Percentiles rank a stretch among this genome's conserved stretches.
These are phyloP conservation scores for Spergularia marina DNA, from an alignment of 148 eudicot species.

Conservation along the genomic window DNA sequence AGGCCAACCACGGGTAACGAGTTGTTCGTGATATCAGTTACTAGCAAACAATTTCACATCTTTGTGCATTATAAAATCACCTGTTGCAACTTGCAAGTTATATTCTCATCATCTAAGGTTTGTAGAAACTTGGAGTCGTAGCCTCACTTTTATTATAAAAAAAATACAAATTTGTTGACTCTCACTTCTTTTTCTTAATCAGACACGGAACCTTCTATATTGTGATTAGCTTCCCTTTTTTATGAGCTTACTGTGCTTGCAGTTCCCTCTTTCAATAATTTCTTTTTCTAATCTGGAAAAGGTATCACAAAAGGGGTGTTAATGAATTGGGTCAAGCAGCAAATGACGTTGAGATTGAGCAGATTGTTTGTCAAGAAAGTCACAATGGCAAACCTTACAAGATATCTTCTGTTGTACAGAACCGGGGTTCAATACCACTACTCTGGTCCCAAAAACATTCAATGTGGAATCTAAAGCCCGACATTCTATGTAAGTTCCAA, in stretches of 20 bases:
- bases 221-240: not conserved
- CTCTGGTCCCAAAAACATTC: constrained; percentile 89
- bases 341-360: constrained; percentile 96
- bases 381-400: constrained; percentile 35
- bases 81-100: too few species aligned
- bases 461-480: constrained; percentile 61
- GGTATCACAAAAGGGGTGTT: constrained; percentile 86
- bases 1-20: too few species aligned
- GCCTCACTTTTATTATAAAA: too few species aligned
- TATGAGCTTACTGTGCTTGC: not conserved
- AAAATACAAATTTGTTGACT: too few species aligned
- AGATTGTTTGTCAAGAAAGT: constrained; percentile 66
- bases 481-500: constrained; percentile 57
- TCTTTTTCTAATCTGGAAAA: constrained; percentile 21
- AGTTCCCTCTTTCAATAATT: not conserved
- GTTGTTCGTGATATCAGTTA: too few species aligned
- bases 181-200: too few species aligned
- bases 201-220: not conserved
- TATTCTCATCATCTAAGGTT: too few species aligned
- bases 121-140: too few species aligned
- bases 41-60: too few species aligned
- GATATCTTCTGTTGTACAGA: constrained; percentile 78
- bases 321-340: constrained; percentile 90
- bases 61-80: too few species aligned
- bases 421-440: constrained; percentile 89